Evolutionary conservation across 2,329 filamentous ascomycete species (phyloP), one percentile per base, ranked within the genome.

Genomic region (Oidium heveae): DNA sequence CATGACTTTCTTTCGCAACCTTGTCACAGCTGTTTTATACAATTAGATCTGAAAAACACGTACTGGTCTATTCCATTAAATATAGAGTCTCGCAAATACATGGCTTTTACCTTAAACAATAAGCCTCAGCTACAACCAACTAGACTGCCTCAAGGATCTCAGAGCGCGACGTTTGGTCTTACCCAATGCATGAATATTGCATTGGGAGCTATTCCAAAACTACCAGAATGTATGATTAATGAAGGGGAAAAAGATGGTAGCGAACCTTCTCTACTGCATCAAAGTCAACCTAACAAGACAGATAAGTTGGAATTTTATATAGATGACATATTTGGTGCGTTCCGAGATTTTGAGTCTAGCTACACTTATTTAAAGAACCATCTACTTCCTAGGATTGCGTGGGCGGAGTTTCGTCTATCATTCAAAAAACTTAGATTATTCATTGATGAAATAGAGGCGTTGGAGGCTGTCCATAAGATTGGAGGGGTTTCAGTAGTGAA

Each of bases 1-100:
- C 52, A 56, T 39, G 44, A 56, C 36, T 54, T 43, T 47, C 36
- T 56, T 18, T 54, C 52, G 1, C 12, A 56, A 7, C 44, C 44
- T 9, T 51, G 33, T 4, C 22, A 56, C 32, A 49, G 34, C 16
- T 50, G 3, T 24, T 56, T 24, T 32, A 12, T 32, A 13, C 15
- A 47, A 28, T 49, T 53, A 39, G 43, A 56, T 37, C 20, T 56
- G 16, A 56, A 56, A 43, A 18, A 56, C 20, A 28, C 8, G 12
- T 56, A 56, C 32, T 56, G 43, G 51, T 32, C 7, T 18, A 36
- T 53, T 13, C 34, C 20, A 2, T 16, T 56, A 3, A 33, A 52
- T 39, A 39, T 32, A 4, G 20, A 16, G 4, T 7, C 44, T 32
- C 5, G 47, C 15, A 22, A 51, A 9, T n/a, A 22, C 16, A 34